Percentiles rank a stretch among this genome's conserved stretches.
Conservation (phyloP, 2,329 filamentous ascomycete genomes). For the Xylariaceae sp. region DNA sequence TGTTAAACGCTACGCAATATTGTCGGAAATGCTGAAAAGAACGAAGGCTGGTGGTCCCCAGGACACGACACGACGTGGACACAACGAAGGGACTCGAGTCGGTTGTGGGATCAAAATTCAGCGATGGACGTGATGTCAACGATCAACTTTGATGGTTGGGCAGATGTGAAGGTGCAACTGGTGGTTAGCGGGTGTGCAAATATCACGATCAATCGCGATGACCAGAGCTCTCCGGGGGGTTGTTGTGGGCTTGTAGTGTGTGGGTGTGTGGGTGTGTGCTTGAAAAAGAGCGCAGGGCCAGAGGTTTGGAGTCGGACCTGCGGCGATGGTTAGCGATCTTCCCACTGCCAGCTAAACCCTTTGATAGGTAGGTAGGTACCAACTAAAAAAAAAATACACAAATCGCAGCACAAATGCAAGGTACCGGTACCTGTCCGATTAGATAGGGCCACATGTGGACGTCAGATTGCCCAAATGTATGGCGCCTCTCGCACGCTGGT, state of each 20-base stretch:
- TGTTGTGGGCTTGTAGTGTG: constrained; percentile 27
- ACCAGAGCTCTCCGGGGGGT: constrained; percentile 22
- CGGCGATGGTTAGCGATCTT: constrained; percentile 6
- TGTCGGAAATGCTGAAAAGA: constrained; percentile 14
- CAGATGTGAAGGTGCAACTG: constrained; percentile 24
- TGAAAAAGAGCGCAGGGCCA: constrained; percentile 27
- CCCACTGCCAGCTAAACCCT: constrained; percentile 10
- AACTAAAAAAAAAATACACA: not conserved
- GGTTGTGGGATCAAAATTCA: constrained; percentile 22
- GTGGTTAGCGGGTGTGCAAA: constrained; percentile 30
- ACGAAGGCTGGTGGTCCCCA: constrained; percentile 20
- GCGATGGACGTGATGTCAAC: constrained; percentile 31
- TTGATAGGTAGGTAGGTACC: not conserved
- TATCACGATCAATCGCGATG: constrained; percentile 31
- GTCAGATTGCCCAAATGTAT: no score
- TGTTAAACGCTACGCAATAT: constrained; percentile 4
- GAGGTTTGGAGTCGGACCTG: constrained; percentile 5
- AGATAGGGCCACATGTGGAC: not conserved
- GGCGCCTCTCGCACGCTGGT: no score
- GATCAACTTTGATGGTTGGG: constrained; percentile 28
- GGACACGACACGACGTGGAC: constrained; percentile 14
- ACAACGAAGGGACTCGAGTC: constrained; percentile 20
- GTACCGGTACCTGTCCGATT: not conserved
- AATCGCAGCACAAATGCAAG: not conserved
- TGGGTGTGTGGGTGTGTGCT: constrained; percentile 25